These are phyloP conservation scores for Euphorbia schlechtendalii DNA, from an alignment of 441 rosid genomes.

Conservation along the genomic window DNA sequence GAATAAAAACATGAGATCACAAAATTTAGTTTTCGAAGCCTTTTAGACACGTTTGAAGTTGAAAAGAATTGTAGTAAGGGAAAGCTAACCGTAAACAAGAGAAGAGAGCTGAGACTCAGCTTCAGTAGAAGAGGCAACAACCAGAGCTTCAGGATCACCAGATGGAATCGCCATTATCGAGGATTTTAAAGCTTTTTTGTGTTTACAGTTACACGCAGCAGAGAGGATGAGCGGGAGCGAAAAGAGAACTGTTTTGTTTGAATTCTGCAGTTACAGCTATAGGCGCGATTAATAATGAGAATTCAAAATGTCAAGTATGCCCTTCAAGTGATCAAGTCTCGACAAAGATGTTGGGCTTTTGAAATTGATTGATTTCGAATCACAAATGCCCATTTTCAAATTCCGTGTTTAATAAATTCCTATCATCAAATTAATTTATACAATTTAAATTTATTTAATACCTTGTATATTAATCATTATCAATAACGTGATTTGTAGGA, in stretches of 20 bases:
- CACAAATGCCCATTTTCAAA: too few species aligned
- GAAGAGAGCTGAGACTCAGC: slow-evolving; percentile 63
- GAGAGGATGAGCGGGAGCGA: not conserved
- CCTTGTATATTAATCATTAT: too few species aligned
- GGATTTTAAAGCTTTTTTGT: not conserved
- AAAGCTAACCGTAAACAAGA: slow-evolving; percentile 53
- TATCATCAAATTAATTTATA: too few species aligned
- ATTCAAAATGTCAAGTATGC: too few species aligned
- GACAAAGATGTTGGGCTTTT: too few species aligned
- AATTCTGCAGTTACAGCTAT: too few species aligned
- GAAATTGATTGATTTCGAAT: too few species aligned
- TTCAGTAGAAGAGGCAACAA: slow-evolving; percentile 26
- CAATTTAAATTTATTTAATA: too few species aligned
- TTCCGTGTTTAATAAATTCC: too few species aligned
- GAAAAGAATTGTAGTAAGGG: not conserved
- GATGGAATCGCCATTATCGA: slow-evolving; percentile 46
- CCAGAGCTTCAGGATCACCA: slow-evolving; percentile 26
- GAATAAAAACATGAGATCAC: not conserved
- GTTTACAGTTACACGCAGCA: not conserved
- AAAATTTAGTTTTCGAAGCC: not conserved
- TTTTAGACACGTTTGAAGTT: not conserved
- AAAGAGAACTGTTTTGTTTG: not conserved
- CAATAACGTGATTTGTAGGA: too few species aligned
- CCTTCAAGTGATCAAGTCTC: too few species aligned
- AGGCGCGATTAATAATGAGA: too few species aligned